Percentiles rank a stretch among this genome's conserved stretches.
phyloP scores from a whole-genome alignment of 2,329 filamentous ascomycete species.

The Hortaea werneckii region DNA sequence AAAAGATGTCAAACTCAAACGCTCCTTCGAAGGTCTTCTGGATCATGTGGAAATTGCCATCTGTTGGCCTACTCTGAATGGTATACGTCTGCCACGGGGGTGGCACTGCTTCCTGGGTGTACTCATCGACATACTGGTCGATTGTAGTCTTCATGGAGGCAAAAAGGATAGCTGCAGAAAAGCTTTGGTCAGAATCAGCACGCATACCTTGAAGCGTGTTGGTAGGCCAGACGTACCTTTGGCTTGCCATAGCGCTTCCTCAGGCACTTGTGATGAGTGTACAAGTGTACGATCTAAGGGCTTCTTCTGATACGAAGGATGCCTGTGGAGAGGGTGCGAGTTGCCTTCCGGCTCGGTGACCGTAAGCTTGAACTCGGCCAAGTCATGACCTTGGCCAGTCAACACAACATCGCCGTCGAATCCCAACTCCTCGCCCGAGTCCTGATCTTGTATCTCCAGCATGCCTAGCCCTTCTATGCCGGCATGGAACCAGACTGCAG shows the following conservation, averaged over 20 bases:
- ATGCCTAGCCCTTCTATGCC: slow-evolving; percentile 64
- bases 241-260: slow-evolving; percentile 70
- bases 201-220: slow-evolving; percentile 12
- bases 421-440: slow-evolving; percentile 46
- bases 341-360: slow-evolving; percentile 63
- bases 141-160: slow-evolving; percentile 53
- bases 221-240: slow-evolving; percentile 43
- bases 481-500: slow-evolving; percentile 71
- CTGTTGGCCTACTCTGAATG: slow-evolving; percentile 55
- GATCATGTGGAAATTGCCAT: slow-evolving; percentile 75
- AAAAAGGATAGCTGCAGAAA: slow-evolving; percentile 45
- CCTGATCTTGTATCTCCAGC: slow-evolving; percentile 49
- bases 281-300: slow-evolving; percentile 69
- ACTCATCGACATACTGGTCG: slow-evolving; percentile 48
- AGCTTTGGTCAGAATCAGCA: slow-evolving; percentile 33
- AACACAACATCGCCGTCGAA: slow-evolving; percentile 56
- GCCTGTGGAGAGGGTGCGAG: slow-evolving; percentile 44
- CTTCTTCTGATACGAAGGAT: slow-evolving; percentile 57
- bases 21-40: slow-evolving; percentile 85
- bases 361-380: slow-evolving; percentile 72
- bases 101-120: slow-evolving; percentile 56
- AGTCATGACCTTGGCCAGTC: slow-evolving; percentile 55
- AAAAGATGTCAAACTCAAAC: slow-evolving; percentile 89
- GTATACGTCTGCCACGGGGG: slow-evolving; percentile 81
- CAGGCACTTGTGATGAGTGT: slow-evolving; percentile 55